Percentiles rank a stretch among this genome's conserved stretches.
phyloP scores from a whole-genome alignment of 805 yeast genomes.

The Lachancea sp. region DNA sequence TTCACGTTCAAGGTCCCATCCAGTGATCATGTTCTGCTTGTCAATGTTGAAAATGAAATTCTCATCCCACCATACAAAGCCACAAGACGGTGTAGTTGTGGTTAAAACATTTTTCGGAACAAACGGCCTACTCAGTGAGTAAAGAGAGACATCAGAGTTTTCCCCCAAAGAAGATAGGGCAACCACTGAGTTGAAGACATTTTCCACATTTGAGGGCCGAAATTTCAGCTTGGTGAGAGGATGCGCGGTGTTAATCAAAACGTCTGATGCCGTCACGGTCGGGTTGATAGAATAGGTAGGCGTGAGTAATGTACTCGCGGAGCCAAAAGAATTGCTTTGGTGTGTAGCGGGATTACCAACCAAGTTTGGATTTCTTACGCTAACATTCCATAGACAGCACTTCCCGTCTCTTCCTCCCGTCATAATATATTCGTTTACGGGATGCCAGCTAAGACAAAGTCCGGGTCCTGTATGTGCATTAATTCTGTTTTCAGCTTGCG shows the following conservation, averaged over 20 bases:
- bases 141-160: slow-evolving; percentile 60
- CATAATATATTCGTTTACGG: slow-evolving; percentile 67
- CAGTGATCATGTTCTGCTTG: slow-evolving; percentile 27
- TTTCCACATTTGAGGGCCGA: slow-evolving; percentile 26
- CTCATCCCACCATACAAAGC: slow-evolving; percentile 34
- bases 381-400: slow-evolving; percentile 32
- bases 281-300: slow-evolving; percentile 7
- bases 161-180: slow-evolving; percentile 71
- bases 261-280: slow-evolving; percentile 47
- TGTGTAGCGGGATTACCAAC: slow-evolving; percentile 5
- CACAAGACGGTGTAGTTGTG: slow-evolving; percentile 27
- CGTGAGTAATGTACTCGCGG: neutral
- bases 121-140: slow-evolving; percentile 62
- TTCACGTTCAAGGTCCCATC: slow-evolving; percentile 29
- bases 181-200: slow-evolving; percentile 52
- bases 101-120: slow-evolving; percentile 51
- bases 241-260: slow-evolving; percentile 64
- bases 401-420: slow-evolving; percentile 89
- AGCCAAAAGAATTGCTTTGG: neutral
- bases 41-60: slow-evolving; percentile 30
- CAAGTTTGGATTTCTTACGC: slow-evolving; percentile 17
- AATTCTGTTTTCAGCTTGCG: slow-evolving; percentile 57
- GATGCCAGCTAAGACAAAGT: slow-evolving; percentile 81
- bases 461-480: slow-evolving; percentile 93
- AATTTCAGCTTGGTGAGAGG: slow-evolving; percentile 56